These are phyloP conservation scores for Tuber aestivum DNA, from an alignment of 495 filamentous ascomycete genomes.

Conservation along the genomic window DNA sequence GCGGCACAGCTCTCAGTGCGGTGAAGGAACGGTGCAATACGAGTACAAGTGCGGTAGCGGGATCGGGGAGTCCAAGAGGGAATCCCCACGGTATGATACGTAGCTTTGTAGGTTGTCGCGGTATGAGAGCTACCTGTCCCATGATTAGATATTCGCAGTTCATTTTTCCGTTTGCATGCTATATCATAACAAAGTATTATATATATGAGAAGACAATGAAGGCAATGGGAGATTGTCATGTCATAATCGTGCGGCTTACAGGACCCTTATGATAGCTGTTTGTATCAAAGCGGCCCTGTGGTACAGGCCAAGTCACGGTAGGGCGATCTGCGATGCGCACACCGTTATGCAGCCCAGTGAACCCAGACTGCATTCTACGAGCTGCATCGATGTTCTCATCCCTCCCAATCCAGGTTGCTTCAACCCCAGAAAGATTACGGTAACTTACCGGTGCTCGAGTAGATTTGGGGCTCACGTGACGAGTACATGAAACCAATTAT, in stretches of 20 bases:
- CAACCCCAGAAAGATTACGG: neutral
- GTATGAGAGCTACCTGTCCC: neutral
- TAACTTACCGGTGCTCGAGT: too few relatives aligned
- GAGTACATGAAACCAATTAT: neutral
- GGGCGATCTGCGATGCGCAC: neutral
- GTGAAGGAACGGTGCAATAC: too few relatives aligned
- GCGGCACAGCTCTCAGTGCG: too few relatives aligned
- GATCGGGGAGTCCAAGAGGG: too few relatives aligned
- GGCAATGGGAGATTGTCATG: neutral
- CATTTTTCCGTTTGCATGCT: neutral
- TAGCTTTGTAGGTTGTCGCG: too few relatives aligned
- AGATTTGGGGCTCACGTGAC: neutral
- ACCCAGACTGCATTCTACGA: constrained; percentile 4
- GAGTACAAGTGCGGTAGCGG: too few relatives aligned
- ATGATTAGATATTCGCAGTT: neutral
- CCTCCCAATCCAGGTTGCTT: neutral
- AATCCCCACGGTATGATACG: too few relatives aligned
- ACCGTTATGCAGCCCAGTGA: neutral
- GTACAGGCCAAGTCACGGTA: neutral
- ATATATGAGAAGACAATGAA: neutral
- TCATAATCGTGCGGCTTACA: neutral
- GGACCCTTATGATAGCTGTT: neutral
- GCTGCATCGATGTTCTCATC: neutral
- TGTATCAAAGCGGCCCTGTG: neutral
- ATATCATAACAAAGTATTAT: too few relatives aligned